phyloP scores from a whole-genome alignment of 2,329 filamentous ascomycete genomes.

The Rutstroemia sp. region DNA sequence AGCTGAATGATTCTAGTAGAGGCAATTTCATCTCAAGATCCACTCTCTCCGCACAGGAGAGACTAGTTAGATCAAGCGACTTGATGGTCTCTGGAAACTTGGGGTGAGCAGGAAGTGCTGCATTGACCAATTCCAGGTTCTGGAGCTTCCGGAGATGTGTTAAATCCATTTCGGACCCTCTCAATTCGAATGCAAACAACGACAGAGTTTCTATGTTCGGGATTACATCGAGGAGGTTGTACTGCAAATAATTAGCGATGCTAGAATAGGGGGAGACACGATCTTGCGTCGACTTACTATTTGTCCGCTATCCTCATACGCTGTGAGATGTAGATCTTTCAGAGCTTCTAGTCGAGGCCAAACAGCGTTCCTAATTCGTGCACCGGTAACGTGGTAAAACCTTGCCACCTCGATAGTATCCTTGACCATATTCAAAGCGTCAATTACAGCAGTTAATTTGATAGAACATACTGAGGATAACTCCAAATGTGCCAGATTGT shows the following conservation, averaged over 20 bases:
- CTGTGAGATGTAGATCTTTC: slow-evolving; percentile 11
- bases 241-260: not conserved
- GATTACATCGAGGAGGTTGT: too few species aligned
- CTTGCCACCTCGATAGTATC: slow-evolving; percentile 16
- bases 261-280: not conserved
- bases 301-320: not conserved
- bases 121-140: too few species aligned
- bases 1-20: slow-evolving; percentile 23
- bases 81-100: slow-evolving; percentile 22
- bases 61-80: slow-evolving; percentile 20
- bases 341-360: slow-evolving; percentile 15
- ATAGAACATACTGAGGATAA: slow-evolving; percentile 16
- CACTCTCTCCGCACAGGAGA: not conserved
- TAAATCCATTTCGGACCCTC: too few species aligned
- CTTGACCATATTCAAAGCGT: slow-evolving; percentile 14
- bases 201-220: too few species aligned
- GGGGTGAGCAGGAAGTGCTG: slow-evolving; percentile 10
- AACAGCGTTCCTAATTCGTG: not conserved
- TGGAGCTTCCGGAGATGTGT: too few species aligned
- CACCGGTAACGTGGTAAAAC: slow-evolving; percentile 12
- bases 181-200: too few species aligned
- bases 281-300: not conserved
- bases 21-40: slow-evolving; percentile 12
- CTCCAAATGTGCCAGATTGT: slow-evolving; percentile 17
- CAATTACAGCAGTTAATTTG: slow-evolving; percentile 9